Percentiles rank a stretch among this genome's conserved stretches.
Conservation (phyloP, 257 asterid genomes). For the Oldenlandia corymbosa region DNA sequence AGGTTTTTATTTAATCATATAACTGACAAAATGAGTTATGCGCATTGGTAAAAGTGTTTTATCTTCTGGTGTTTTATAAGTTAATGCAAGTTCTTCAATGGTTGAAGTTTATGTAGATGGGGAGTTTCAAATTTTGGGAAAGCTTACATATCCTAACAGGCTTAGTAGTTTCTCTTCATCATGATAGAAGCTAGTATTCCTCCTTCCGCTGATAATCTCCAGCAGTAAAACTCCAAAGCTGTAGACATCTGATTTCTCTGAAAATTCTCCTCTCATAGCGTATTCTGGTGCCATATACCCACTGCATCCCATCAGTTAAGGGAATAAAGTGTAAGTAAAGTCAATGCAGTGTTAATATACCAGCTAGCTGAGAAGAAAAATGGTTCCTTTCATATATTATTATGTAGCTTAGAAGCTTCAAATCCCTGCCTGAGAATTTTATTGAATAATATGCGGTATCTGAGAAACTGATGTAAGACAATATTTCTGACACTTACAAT, state of each 20-base stretch:
- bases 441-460: no score
- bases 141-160: slow-evolving; percentile 55
- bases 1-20: no score
- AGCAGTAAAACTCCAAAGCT: slow-evolving; percentile 59
- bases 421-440: no score
- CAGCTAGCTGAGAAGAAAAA: no score
- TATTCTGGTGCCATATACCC: slow-evolving; percentile 84
- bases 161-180: slow-evolving; percentile 33
- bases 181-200: slow-evolving; percentile 31
- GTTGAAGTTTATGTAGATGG: neutral
- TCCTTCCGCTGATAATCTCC: slow-evolving; percentile 55
- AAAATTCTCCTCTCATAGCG: slow-evolving; percentile 55
- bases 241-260: slow-evolving; percentile 62
- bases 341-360: no score
- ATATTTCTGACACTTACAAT: no score
- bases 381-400: no score
- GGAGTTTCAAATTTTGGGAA: neutral
- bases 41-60: no score
- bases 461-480: no score
- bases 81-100: neutral
- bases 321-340: neutral
- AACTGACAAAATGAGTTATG: no score
- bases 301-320: slow-evolving; percentile 26
- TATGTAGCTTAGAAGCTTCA: no score
- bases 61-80: no score